Evolutionary conservation across 805 yeast species (phyloP), one percentile per base, ranked within the genome.

Genomic region (Millerozyma acaciae): DNA sequence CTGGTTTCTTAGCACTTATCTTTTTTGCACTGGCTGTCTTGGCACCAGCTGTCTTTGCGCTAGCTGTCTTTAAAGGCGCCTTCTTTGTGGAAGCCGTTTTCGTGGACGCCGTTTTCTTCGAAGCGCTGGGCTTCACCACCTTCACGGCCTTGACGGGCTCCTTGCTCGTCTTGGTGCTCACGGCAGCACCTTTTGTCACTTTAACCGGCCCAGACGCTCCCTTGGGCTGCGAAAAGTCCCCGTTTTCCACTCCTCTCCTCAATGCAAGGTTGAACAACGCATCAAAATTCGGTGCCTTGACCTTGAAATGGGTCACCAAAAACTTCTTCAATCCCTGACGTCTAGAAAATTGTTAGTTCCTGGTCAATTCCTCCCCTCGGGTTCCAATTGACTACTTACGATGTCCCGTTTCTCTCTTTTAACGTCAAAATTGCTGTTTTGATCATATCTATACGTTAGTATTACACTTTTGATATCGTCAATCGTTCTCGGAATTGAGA

Each of bases 201-300:
- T 85, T 84, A 44, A 85, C 76, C 29, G 95, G 85, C 31, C 95
- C 95, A 8, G 94, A 79, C 13, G 95, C 81, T 30, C 95, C 95
- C 65, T 86, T 85, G 55, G 95, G 95, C 64, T 84, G 95, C 28
- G 72, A 56, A 45, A 86, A 84, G 33, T 75, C 82, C 30, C 84
- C 90, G n/a, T 76, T 56, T 40, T 73, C 77, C 39, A 87, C 90
- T 45, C 94, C 95, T 57, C 77, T 80, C 67, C 81, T 80, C 51
- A 86, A 68, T 16, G 95, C 93, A 31, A 71, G 46, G 54, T 86
- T 86, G 70, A 87, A 83, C 51, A 78, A 75, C 30, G 79, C 61
- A 56, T 85, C 95, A 53, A 86, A 86, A 57, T 70, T 80, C 33
- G 72, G 35, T n/a, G 83, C 68, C 29, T 71, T 69, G 46, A 76